Evolutionary conservation across 441 rosid species (phyloP).

Genomic region (Sinapis alba): DNA sequence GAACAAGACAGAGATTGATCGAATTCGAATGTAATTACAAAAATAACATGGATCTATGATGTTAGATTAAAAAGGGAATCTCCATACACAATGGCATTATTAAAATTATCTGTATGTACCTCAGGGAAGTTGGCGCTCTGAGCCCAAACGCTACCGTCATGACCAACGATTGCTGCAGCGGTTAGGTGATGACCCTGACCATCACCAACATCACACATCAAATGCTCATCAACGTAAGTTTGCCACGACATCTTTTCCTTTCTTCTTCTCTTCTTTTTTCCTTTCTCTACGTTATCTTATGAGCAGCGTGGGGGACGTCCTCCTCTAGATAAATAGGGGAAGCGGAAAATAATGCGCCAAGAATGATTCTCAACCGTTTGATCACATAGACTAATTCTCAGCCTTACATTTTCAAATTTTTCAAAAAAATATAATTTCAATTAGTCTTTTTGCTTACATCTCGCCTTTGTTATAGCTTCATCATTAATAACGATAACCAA

Average conservation of each 20-base stretch:
- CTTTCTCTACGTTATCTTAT: conserved; percentile 12
- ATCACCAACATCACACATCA: conserved; percentile 68
- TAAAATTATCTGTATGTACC: conserved; percentile 33
- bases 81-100: neutral
- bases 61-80: neutral
- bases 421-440: neutral
- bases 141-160: conserved; percentile 74
- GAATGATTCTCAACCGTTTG: conserved; percentile 24
- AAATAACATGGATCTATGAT: neutral
- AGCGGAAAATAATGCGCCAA: neutral
- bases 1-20: neutral
- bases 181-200: conserved; percentile 56
- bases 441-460: conserved; percentile 34
- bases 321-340: conserved; percentile 26
- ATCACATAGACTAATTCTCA: conserved; percentile 32
- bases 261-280: neutral
- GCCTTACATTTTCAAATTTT: conserved; percentile 31
- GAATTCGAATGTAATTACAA: neutral
- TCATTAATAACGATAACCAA: conserved; percentile 22
- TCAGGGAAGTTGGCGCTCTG: conserved; percentile 62
- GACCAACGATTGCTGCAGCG: conserved; percentile 62
- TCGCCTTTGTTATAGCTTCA: conserved; percentile 2
- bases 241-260: conserved; percentile 50
- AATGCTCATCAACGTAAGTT: conserved; percentile 66
- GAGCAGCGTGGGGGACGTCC: conserved; percentile 12